Base-by-base conservation (phyloP, 169 alveolate species). In the Cryptosporidium viatorum region DNA sequence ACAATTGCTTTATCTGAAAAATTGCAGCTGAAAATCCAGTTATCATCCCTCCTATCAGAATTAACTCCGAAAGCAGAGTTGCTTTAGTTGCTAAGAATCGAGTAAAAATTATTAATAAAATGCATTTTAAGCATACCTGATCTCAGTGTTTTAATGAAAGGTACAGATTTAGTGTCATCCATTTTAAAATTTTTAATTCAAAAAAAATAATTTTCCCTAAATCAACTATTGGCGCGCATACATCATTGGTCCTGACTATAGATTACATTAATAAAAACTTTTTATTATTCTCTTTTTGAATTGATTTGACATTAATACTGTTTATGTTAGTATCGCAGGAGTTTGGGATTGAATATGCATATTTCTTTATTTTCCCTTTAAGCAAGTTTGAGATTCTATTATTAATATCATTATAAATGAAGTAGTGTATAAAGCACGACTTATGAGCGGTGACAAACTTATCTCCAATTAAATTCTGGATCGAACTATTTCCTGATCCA, bases 11-110 rank as follows among this genome's bases (percentile, higher is more conserved):
- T 0, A 80, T 39, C 35, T 80, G 89, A 4, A 80, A 80, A 10
- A 80, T 60, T 14, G 89, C 89, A 26, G 89, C 89, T 41, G 75
- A 41, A 48, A 80, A 80, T 14, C 89, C 89, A 16, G 67, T 26
- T 7, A 62, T 41, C 23, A 80, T 45, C 9, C 89, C 89, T 29
- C 62, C 69, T 31, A 80, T 45, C 41, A 80, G 26, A 37, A 80
- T 80, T 26, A 80, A 80, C 43, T 80, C 89, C 51, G 71, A 43
- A 29, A 80, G 14, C 48, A 80, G n/a, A 45, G 89, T 62, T 23
- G 75, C 45, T 45, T 65, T 60, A 21, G 89, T 37, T 8, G 89
- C 89, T 80, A 80, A 80, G 6, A 31, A 10, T 29, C 6, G 5
- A 31, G 48, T n/a, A 4, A 21, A 37, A 21, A 71, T 35, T 3